Evolutionary conservation across 2,329 filamentous ascomycete genomes (phyloP), one percentile per base, ranked within the genome.

Genomic region (Zymoseptoria brevis): DNA sequence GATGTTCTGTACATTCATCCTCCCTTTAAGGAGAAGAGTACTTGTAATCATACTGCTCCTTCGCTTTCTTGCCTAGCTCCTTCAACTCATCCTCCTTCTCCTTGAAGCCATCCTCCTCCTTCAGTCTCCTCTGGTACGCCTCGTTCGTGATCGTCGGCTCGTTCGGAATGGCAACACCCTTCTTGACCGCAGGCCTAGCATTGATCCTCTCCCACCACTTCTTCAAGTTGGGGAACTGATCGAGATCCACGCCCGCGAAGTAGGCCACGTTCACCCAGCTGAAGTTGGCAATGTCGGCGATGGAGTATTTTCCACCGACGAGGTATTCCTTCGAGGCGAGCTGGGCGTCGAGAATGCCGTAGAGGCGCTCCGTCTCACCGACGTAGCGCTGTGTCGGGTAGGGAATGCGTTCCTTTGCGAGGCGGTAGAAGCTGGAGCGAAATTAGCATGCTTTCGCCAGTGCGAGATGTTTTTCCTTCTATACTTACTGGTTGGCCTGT

Each of bases 81-180:
- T 62, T 65, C 21, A 76, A 58, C 60, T 72, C 66, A 41, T 75
- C 73, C 62, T 79, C 74, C 67, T 76, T 74, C 71, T 78, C 72
- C 67, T 74, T 77, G 62, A 76, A 78, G 60, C 80, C 80, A 21
- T 75, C 71, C 41, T 82, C 77, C 2, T 77, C 72, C 67, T 77
- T 74, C 59, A 81, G 55, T 24, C 72, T 72, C 70, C 75, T 69
- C 62, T 71, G 58, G 56, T 79, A 72, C 2, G 66, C 60, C 0
- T 68, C 74, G 64, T 84, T 83, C 5, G 69, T 71, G 13, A 80
- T 67, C 0, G 61, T 49, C 45, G 71, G 72, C 62, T 73, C 73
- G 2, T 63, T 67, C 2, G 76, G 76, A 4, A 78, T 62, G 0
- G 65, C 60, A 8, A 73, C 58, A 5, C 76, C 76, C 55, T 68